Evolutionary conservation across 495 filamentous ascomycete species (phyloP).

Genomic region (Penicillium atrosanguineum): DNA sequence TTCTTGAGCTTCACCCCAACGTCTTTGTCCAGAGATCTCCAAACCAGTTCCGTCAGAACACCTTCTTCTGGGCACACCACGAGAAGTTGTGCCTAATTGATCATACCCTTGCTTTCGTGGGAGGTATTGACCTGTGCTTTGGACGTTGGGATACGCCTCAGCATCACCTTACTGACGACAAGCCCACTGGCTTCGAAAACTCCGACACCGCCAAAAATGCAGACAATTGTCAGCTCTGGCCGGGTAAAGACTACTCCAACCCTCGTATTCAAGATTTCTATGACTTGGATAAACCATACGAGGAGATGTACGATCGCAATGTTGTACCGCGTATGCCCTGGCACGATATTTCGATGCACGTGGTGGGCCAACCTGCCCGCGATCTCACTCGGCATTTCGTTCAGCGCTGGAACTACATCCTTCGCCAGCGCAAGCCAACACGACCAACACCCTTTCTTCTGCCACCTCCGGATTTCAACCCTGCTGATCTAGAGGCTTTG

Average conservation of each 20-base stretch:
- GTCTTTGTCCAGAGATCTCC: conserved; percentile 94
- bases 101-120: conserved; percentile 93
- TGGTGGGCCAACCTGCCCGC: conserved; percentile 91
- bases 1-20: conserved; percentile 94
- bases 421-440: conserved; percentile 90
- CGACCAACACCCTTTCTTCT: conserved; percentile 91
- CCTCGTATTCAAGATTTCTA: conserved; percentile 95
- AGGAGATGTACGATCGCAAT: conserved; percentile 96
- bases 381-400: conserved; percentile 97
- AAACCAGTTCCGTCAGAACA: conserved; percentile 96
- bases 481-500: conserved; percentile 78
- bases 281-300: conserved; percentile 89
- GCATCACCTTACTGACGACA: conserved; percentile 87
- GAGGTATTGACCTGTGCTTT: conserved; percentile 96
- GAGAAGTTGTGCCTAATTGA: conserved; percentile 96
- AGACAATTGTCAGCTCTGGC: conserved; percentile 94
- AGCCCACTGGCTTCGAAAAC: conserved; percentile 89
- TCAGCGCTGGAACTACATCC: conserved; percentile 98
- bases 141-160: conserved; percentile 96
- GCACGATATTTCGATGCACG: conserved; percentile 99
- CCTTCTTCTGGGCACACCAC: conserved; percentile 99
- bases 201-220: conserved; percentile 76
- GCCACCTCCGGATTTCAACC: conserved; percentile 87
- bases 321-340: conserved; percentile 93
- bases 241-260: conserved; percentile 98